A percentile compares a stretch with the other conserved stretches of the same genome.
Evolutionary conservation across 257 asterid genomes (phyloP).

Genomic region (Nicotiana sylvestris): DNA sequence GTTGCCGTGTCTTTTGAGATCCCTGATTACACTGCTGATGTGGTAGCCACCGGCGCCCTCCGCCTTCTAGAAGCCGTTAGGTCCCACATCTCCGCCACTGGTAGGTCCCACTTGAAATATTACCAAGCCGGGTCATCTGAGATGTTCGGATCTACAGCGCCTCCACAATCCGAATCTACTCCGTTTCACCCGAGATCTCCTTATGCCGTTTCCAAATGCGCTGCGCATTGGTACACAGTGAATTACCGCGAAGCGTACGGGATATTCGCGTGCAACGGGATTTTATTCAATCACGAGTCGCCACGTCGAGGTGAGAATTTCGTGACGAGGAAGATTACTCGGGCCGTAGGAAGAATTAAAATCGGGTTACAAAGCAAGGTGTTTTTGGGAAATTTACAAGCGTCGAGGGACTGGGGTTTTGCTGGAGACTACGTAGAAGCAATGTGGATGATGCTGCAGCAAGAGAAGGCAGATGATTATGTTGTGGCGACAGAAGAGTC

Average conservation of each 20-base stretch:
- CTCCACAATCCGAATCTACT: conserved; percentile 78
- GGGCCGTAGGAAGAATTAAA: conserved; percentile 95
- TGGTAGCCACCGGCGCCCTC: conserved; percentile 95
- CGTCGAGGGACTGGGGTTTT: conserved; percentile 95
- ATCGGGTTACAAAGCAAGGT: conserved; percentile 89
- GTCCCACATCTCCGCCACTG: conserved; percentile 78
- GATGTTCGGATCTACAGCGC: conserved; percentile 97
- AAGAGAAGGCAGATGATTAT: conserved; percentile 89
- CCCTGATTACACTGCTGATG: conserved; percentile 98
- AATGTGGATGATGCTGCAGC: conserved; percentile 99
- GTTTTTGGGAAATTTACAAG: conserved; percentile 77
- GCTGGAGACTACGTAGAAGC: conserved; percentile 98
- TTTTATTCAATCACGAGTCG: conserved; percentile 85
- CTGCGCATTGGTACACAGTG: conserved; percentile 99
- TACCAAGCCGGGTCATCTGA: conserved; percentile 98
- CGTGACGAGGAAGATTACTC: conserved; percentile 88
- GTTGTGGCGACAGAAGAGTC: conserved; percentile 98
- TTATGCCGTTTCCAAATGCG: conserved; percentile 93
- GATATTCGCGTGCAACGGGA: conserved; percentile 89
- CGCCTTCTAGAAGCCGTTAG: conserved; percentile 94
- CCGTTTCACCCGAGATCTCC: conserved; percentile 95
- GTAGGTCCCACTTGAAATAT: conserved; percentile 66
- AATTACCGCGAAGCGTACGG: conserved; percentile 94
- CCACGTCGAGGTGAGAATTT: conserved; percentile 95
- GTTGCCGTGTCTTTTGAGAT: conserved; percentile 98